Evolutionary conservation across 371 early-diverging fungal species (phyloP).

Genomic region (Mucor indicus): DNA sequence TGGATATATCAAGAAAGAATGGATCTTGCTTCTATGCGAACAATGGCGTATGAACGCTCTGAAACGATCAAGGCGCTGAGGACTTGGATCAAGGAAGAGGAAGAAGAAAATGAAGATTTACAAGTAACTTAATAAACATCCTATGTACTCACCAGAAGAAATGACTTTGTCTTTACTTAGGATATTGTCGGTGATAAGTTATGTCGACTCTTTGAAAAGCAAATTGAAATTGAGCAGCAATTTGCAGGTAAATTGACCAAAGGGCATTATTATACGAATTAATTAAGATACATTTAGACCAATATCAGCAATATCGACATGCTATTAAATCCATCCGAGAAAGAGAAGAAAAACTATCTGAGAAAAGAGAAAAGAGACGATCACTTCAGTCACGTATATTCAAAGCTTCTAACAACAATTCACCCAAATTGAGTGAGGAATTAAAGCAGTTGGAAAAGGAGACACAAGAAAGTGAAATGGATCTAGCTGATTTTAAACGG

Average conservation of each 20-base stretch:
- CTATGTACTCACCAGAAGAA: background rate
- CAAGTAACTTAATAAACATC: constrained; percentile 12
- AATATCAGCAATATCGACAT: constrained; percentile 43
- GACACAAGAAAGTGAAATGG: constrained; percentile 41
- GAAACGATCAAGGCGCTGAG: constrained; percentile 34
- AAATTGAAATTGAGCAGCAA: constrained; percentile 34
- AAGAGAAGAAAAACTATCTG: constrained; percentile 39
- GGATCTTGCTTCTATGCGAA: constrained; percentile 32
- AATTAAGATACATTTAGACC: constrained; percentile 10
- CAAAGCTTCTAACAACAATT: constrained; percentile 29
- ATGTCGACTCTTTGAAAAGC: constrained; percentile 28
- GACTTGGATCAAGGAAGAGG: constrained; percentile 33
- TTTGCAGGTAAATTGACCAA: constrained; percentile 26
- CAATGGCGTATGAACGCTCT: constrained; percentile 30
- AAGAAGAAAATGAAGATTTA: constrained; percentile 27
- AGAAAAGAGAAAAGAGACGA: constrained; percentile 43
- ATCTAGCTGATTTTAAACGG: constrained; percentile 47
- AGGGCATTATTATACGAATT: background rate
- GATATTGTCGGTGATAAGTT: constrained; percentile 38
- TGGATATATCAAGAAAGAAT: constrained; percentile 48
- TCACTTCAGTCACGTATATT: constrained; percentile 33
- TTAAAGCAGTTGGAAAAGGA: constrained; percentile 38
- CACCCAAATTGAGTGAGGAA: constrained; percentile 38
- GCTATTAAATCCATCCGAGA: constrained; percentile 47
- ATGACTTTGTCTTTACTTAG: constrained; percentile 2